Evolutionary conservation across 257 asterid species (phyloP).

Genomic region (Cordia subcordata): DNA sequence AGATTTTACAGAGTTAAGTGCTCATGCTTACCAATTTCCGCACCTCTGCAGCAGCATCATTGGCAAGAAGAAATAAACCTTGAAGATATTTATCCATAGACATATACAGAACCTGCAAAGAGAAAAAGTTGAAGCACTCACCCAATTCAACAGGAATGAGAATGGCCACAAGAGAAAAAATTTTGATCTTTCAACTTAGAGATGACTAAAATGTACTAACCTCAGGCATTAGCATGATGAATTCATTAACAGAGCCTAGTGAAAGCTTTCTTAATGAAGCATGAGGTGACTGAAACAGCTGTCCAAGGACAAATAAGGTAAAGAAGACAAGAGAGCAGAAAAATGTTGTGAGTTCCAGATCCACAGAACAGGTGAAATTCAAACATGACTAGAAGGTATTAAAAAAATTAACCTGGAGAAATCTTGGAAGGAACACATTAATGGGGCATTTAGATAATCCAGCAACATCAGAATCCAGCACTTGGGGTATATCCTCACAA

Average conservation of each 20-base stretch:
- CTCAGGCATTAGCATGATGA: constrained; percentile 89
- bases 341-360: constrained; percentile 9
- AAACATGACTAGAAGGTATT: not conserved
- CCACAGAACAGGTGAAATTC: not conserved
- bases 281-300: constrained; percentile 92
- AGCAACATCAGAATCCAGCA: constrained; percentile 72
- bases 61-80: constrained; percentile 88
- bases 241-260: constrained; percentile 86
- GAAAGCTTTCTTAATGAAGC: constrained; percentile 73
- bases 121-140: constrained; percentile 4
- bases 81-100: constrained; percentile 89
- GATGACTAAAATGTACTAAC: constrained; percentile 35
- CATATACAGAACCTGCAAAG: constrained; percentile 51
- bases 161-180: constrained; percentile 7
- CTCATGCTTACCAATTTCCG: constrained; percentile 77
- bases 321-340: constrained; percentile 6
- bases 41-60: constrained; percentile 75
- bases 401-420: constrained; percentile 54
- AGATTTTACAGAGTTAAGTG: not conserved
- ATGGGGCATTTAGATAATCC: constrained; percentile 88
- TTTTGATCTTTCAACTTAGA: constrained; percentile 8
- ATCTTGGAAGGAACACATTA: constrained; percentile 78
- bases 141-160: constrained; percentile 6
- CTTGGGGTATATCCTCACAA: constrained; percentile 80
- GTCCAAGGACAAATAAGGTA: constrained; percentile 17